A percentile compares a stretch with the other conserved stretches of the same genome.
phyloP scores from a whole-genome alignment of 2,329 filamentous ascomycete genomes.

The Shiraia bambusicola region DNA sequence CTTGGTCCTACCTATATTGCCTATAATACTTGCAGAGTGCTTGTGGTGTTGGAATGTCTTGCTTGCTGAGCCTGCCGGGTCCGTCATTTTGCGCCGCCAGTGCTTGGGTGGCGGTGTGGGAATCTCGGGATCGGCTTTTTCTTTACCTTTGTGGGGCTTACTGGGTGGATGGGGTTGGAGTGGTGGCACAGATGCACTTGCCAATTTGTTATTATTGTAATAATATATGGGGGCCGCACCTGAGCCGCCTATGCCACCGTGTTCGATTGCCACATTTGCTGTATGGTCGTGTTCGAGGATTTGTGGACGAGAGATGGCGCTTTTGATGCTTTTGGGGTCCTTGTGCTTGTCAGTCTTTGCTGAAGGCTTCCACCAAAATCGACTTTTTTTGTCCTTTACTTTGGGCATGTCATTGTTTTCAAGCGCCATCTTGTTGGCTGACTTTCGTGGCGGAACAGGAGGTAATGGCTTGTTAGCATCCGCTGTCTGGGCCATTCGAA shows the following conservation, averaged over 20 bases:
- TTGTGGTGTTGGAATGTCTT: constrained; percentile 3
- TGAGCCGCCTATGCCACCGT: constrained; percentile 19
- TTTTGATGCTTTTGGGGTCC: constrained; percentile 15
- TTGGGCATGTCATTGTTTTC: not conserved
- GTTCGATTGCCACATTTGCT: constrained; percentile 1
- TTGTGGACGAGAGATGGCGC: constrained; percentile 24
- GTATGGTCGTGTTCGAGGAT: constrained; percentile 7
- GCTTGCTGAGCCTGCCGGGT: constrained; percentile 3
- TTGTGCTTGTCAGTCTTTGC: constrained; percentile 3
- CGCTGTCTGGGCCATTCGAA: constrained; percentile 6
- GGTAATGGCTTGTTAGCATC: constrained; percentile 20
- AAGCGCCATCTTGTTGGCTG: not conserved
- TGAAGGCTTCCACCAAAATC: not conserved
- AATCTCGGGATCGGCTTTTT: constrained; percentile 4
- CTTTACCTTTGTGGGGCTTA: constrained; percentile 2
- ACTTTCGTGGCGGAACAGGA: constrained; percentile 7
- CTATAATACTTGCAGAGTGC: constrained; percentile 2
- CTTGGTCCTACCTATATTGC: constrained; percentile 10
- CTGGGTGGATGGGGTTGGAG: not conserved
- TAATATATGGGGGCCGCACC: constrained; percentile 4
- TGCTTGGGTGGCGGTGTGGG: constrained; percentile 1
- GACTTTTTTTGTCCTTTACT: not conserved
- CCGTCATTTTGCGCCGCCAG: constrained; percentile 13
- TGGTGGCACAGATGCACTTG: not conserved
- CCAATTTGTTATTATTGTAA: not conserved